Base-by-base conservation (phyloP, 2,329 filamentous ascomycete genomes). In the Parastagonospora nodorum region DNA sequence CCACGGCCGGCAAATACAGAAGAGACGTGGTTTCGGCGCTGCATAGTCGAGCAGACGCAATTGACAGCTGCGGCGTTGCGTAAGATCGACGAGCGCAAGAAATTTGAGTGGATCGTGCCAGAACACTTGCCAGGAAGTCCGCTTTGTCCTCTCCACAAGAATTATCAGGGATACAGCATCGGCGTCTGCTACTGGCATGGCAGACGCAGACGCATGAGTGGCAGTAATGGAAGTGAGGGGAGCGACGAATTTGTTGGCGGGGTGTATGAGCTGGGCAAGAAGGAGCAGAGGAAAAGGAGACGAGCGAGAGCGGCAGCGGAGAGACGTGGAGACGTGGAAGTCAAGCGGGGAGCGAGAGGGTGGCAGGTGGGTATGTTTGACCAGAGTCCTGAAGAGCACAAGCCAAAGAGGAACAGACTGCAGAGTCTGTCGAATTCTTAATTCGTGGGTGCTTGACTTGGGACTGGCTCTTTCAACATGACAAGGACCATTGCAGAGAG, bases 81-180 rank as follows among this genome's bases (percentile, higher is more conserved):
- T 5, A 63, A 60, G 12, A 57, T 53, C n/a, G 69, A 70, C 14
- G 68, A 66, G 11, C 50, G 53, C 16, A 51, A 64, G 9, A 67
- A 66, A 31, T 72, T 77, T 36, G 74, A 75, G 42, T 69, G 76
- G 60, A 61, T 75, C 12, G 53, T 75, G 1, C 76, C 77, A 2
- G 78, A 80, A 55, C 78, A 80, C 58, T 51, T 79, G 6, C 74
- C 75, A 1, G 70, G 49, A 5, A 77, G 74, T 46, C 76, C 76
- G 7, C 51, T 79, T 2, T 80, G 78, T 60, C 77, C 78, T 6
- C 62, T 75, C 12, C 69, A 72, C 56, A 57, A 64, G 10, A 74
- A 71, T 49, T 75, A 79, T 51, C 53, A 54, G 9, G 70, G 73
- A 8, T 66, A 68, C 8, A 73, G 71, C 6, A 68, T 52, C 14